Base-by-base conservation (phyloP, 2,329 filamentous ascomycete genomes). In the Sporothrix euskadiensis region DNA sequence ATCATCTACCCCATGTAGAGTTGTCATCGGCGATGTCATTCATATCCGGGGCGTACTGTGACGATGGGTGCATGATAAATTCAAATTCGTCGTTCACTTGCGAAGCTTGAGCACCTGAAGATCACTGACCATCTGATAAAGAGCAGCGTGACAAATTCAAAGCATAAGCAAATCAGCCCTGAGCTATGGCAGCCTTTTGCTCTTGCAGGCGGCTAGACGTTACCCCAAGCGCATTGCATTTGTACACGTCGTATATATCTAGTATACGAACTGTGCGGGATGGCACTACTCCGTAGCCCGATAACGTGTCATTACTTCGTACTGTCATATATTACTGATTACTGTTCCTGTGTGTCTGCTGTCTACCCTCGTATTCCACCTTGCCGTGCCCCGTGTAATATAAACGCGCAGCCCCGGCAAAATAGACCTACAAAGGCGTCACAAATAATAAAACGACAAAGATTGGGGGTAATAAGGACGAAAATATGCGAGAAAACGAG, bases 291-390 rank as follows among this genome's bases (percentile, higher is more conserved):
- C 66, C 47, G 47, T 49, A 52, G 44, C 44, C 26, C 41, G 47
- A 56, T 63, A 22, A 12, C 32, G 9, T 19, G 14, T 47, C 14
- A 19, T 22, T 56, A 12, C 22, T 30, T 19, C 19, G 47, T 52
- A 19, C 47, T 52, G 47, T 35, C 47, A 52, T 52, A n/a, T n/a
- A 22, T 54, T 7, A 2, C 12, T 47, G 16, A 47, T 19, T 47
- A 19, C 14, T 47, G 12, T 47, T 47, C 14, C 14, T 47, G 44
- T 47, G 12, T 61, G 35, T 47, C 12, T 61, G 19, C 22, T 63
- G 30, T 22, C 26, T 41, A 19, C 8, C 47, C 65, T 68, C 65
- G 65, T 69, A 69, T 69, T 41, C 66, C 66, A 39, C 65, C 44
- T 22, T 69, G 44, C 65, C 47, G 65, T 19, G 49, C 47, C 66